phyloP scores from a whole-genome alignment of 495 filamentous ascomycete species.

The Jackrogersella minutella region DNA sequence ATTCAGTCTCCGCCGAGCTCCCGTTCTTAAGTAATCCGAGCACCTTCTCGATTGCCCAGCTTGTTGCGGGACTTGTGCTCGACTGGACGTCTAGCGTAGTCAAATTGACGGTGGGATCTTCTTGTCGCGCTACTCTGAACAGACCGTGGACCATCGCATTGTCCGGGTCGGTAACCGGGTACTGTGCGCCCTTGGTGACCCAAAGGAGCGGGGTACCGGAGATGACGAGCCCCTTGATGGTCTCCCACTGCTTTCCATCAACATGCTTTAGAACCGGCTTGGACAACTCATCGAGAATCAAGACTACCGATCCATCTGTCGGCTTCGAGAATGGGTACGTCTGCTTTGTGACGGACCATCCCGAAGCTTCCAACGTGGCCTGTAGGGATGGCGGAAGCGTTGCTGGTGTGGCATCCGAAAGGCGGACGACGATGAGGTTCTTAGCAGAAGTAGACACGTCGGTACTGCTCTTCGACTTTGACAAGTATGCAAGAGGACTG shows the following conservation, averaged over 20 bases:
- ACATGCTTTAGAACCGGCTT: no score
- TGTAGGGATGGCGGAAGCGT: not conserved
- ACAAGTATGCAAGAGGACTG: not conserved
- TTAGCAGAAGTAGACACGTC: not conserved
- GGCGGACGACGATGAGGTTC: not conserved
- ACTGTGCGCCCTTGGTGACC: constrained; percentile 47
- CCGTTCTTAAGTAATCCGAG: not conserved
- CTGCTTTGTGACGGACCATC: no score
- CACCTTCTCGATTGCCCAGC: constrained; percentile 30
- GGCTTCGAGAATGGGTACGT: no score
- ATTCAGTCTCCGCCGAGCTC: constrained; percentile 43
- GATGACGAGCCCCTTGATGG: not conserved
- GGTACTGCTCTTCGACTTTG: not conserved
- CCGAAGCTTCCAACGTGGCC: no score
- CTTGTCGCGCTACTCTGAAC: constrained; percentile 40
- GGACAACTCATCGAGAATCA: no score
- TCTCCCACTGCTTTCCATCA: no score
- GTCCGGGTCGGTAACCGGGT: not conserved
- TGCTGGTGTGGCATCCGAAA: constrained; percentile 34
- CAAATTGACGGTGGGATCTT: constrained; percentile 40
- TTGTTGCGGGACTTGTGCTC: constrained; percentile 13
- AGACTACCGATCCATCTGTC: no score
- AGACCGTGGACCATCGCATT: constrained; percentile 44
- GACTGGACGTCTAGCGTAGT: constrained; percentile 48
- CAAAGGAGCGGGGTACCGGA: constrained; percentile 40